Evolutionary conservation across 768 basidiomycete species (phyloP).

Genomic region (Tricholoma hemisulphureum): DNA sequence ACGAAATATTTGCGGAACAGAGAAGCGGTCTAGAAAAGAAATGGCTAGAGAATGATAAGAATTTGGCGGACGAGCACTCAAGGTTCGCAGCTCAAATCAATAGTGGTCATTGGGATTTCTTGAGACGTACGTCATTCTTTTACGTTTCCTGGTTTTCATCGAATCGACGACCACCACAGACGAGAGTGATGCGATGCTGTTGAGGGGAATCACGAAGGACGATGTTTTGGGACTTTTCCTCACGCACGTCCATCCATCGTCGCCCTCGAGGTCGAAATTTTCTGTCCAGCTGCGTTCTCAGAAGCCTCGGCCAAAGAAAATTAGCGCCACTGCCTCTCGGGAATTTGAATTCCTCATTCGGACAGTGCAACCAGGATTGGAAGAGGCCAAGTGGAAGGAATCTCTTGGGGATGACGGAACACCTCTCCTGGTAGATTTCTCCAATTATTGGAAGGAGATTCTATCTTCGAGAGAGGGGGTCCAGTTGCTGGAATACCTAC

Average conservation of each 20-base stretch:
- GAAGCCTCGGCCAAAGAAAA: constrained; percentile 54
- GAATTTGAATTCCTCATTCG: constrained; percentile 59
- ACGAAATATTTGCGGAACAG: constrained; percentile 76
- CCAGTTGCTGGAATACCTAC: constrained; percentile 53
- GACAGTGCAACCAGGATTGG: constrained; percentile 45
- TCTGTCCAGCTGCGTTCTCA: constrained; percentile 81
- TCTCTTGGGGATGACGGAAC: constrained; percentile 51
- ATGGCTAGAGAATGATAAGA: constrained; percentile 87
- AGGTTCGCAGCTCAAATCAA: constrained; percentile 70
- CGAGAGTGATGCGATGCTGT: constrained; percentile 63
- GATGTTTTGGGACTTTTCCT: constrained; percentile 75
- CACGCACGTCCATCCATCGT: constrained; percentile 65
- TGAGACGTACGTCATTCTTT: constrained; percentile 59
- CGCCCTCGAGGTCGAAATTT: constrained; percentile 71
- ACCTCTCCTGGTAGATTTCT: constrained; percentile 61
- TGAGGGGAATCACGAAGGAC: constrained; percentile 66
- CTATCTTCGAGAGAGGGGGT: constrained; percentile 39
- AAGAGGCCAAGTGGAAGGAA: constrained; percentile 50
- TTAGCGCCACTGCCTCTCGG: constrained; percentile 62
- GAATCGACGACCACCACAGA: constrained; percentile 41
- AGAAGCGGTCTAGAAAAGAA: constrained; percentile 73
- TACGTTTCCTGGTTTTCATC: background rate
- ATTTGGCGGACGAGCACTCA: constrained; percentile 76
- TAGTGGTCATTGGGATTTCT: constrained; percentile 84
- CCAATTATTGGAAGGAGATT: constrained; percentile 58